Conservation (phyloP, 305 asterid species). For the Solanum hybrid region DNA sequence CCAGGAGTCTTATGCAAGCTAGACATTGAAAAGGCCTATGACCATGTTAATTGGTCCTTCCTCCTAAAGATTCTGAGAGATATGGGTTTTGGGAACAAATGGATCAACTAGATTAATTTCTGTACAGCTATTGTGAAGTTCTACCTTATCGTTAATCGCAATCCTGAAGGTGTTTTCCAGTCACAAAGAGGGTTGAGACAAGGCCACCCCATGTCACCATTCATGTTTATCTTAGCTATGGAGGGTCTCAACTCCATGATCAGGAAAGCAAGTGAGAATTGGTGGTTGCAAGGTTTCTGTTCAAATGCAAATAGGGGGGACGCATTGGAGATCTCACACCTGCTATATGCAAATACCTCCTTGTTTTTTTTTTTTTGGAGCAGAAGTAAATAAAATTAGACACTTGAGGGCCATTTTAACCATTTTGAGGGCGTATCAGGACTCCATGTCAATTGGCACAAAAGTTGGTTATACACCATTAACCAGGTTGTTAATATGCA, state of each 20-base stretch:
- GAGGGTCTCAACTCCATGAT: background rate
- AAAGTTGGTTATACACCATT: background rate
- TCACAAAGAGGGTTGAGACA: background rate
- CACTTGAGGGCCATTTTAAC: background rate
- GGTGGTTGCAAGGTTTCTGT: background rate
- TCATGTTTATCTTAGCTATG: background rate
- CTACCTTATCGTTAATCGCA: background rate
- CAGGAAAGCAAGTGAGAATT: background rate
- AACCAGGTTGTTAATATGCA: background rate
- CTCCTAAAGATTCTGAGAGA: background rate
- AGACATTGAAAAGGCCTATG: background rate
- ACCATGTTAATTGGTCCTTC: background rate
- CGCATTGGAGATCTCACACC: background rate
- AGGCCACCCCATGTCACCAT: background rate
- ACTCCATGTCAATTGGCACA: background rate
- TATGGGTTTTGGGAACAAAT: background rate
- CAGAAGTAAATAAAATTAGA: background rate
- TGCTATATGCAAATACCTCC: background rate
- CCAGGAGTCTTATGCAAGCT: background rate
- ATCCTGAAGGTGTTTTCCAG: background rate
- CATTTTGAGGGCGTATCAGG: background rate
- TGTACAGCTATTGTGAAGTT: background rate
- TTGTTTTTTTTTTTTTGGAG: background rate
- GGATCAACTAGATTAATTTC: background rate
- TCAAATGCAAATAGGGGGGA: background rate